Evolutionary conservation across 306 rosid species (phyloP).

Genomic region (Begonia masoniana): DNA sequence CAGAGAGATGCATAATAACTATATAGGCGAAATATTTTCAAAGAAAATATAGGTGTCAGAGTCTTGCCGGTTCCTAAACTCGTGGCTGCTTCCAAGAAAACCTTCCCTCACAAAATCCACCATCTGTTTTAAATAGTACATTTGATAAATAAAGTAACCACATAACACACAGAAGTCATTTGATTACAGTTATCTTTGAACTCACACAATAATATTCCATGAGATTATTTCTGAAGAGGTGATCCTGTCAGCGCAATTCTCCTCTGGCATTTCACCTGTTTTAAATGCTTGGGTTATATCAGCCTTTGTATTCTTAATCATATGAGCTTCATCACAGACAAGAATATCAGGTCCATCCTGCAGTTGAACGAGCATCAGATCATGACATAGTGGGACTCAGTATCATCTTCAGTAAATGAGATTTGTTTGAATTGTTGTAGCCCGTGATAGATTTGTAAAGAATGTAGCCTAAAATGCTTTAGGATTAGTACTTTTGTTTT

Average conservation of each 20-base stretch:
- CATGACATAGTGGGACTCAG: too few species aligned
- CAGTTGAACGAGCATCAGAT: background rate
- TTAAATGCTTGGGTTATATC: conserved; percentile 86
- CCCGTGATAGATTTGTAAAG: too few species aligned
- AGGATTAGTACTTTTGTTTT: too few species aligned
- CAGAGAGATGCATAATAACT: conserved; percentile 1
- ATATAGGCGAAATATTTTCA: background rate
- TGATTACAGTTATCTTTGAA: conserved; percentile 10
- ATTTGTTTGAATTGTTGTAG: too few species aligned
- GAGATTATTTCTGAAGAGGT: conserved; percentile 95
- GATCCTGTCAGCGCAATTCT: conserved; percentile 97
- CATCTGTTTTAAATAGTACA: conserved; percentile 49
- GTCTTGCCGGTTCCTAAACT: conserved; percentile 87
- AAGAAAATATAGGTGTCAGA: conserved; percentile 14
- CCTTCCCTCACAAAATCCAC: conserved; percentile 99
- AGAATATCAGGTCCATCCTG: conserved; percentile 98
- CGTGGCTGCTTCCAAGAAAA: conserved; percentile 98
- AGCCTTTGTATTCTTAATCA: conserved; percentile 85
- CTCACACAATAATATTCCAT: conserved; percentile 99
- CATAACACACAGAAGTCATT: background rate
- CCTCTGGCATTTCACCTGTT: conserved; percentile 93
- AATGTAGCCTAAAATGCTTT: too few species aligned
- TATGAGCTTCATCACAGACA: conserved; percentile 97
- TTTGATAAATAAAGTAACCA: conserved; percentile 6
- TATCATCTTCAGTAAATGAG: too few species aligned